Conservation (phyloP, 805 yeast species). For the Sugiyamaella valdiviana region DNA sequence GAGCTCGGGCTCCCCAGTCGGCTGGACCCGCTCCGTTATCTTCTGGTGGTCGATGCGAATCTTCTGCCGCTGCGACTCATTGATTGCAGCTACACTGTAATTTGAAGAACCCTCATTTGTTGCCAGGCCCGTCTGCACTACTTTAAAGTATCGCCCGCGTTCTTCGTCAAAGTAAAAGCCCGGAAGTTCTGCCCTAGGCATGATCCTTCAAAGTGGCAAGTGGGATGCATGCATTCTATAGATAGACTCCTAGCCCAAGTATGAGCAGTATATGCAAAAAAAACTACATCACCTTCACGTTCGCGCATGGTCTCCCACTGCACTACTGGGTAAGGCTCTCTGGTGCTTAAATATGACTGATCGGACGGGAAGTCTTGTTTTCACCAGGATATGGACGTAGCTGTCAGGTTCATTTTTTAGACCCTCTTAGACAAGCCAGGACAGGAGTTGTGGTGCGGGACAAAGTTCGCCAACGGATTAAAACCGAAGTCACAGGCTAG, state of each 20-base stretch:
- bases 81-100: constrained; percentile 20
- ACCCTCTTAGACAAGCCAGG: not conserved
- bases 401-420: not conserved
- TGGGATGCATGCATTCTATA: too few species aligned
- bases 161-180: constrained; percentile 21
- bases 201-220: too few species aligned
- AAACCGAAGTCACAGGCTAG: too few species aligned
- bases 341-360: not conserved
- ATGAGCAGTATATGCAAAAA: too few species aligned
- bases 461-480: too few species aligned
- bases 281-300: not conserved
- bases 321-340: not conserved
- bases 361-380: not conserved
- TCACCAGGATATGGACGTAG: not conserved
- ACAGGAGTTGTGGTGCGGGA: too few species aligned
- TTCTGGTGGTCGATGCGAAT: not conserved
- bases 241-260: too few species aligned
- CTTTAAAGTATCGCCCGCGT: constrained; percentile 23
- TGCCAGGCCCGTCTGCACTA: constrained; percentile 21
- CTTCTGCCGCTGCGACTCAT: not conserved
- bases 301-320: not conserved
- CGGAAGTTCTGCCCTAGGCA: constrained; percentile 13
- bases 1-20: not conserved
- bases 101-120: constrained; percentile 18
- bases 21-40: not conserved